Conservation (phyloP, 768 basidiomycete genomes). For the Boletus rubescentipes region DNA sequence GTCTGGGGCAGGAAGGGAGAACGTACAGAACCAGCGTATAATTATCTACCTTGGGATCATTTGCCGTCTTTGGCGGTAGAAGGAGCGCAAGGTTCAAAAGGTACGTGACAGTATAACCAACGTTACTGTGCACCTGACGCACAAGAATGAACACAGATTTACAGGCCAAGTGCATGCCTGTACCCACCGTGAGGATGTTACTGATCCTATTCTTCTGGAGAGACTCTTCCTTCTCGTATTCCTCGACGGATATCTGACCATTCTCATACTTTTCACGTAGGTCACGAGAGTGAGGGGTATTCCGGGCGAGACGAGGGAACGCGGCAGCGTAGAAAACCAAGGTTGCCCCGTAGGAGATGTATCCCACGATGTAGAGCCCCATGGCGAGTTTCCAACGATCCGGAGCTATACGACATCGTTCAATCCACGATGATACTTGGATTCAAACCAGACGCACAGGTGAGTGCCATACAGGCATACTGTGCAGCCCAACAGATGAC, state of each 20-base stretch:
- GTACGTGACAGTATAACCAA: conserved; percentile 67
- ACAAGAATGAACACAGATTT: not conserved
- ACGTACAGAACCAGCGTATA: conserved; percentile 69
- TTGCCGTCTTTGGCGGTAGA: conserved; percentile 44
- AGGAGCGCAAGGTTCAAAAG: conserved; percentile 69
- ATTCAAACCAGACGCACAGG: conserved; percentile 43
- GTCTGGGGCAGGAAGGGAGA: no score
- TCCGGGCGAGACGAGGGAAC: conserved; percentile 79
- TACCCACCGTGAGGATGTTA: conserved; percentile 73
- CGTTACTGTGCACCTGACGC: conserved; percentile 66
- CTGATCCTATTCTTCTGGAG: conserved; percentile 84
- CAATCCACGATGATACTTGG: not conserved
- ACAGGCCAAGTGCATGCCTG: not conserved
- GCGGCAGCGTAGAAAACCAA: conserved; percentile 78
- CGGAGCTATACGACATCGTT: conserved; percentile 41
- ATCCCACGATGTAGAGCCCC: conserved; percentile 77
- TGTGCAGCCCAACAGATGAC: conserved; percentile 79
- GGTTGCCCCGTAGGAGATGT: conserved; percentile 76
- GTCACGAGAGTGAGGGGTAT: conserved; percentile 61
- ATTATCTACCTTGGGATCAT: conserved; percentile 66
- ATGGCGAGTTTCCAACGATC: conserved; percentile 74
- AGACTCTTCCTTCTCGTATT: conserved; percentile 73
- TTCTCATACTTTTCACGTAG: conserved; percentile 56
- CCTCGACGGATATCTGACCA: conserved; percentile 57
- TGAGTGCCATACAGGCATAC: conserved; percentile 72